Evolutionary conservation across 192 early-diverging fungal genomes (phyloP).

Genomic region (Linnemannia exigua): DNA sequence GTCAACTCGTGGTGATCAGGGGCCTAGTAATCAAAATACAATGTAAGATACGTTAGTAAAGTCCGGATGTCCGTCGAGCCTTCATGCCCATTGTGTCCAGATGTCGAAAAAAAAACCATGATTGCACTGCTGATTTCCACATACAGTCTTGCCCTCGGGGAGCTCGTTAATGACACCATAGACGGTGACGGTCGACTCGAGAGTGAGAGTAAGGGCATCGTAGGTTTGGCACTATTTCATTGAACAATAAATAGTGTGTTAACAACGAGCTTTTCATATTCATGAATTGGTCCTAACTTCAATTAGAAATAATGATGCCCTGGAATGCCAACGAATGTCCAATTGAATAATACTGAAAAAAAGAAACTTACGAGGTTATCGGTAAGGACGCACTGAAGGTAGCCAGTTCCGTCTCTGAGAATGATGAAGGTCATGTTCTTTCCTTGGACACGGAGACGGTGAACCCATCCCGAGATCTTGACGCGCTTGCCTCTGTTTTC

Average conservation of each 20-base stretch:
- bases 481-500: constrained; percentile 83
- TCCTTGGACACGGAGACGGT: constrained; percentile 95
- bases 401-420: constrained; percentile 95
- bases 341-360: background rate
- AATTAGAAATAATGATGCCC: background rate
- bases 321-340: background rate
- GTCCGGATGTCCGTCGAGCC: background rate
- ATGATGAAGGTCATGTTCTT: constrained; percentile 97
- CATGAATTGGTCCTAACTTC: background rate
- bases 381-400: constrained; percentile 93
- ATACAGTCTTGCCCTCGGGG: constrained; percentile 92
- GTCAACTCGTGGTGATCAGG: constrained; percentile 96
- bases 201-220: constrained; percentile 92
- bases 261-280: background rate
- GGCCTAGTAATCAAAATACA: constrained; percentile 67
- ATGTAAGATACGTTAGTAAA: background rate
- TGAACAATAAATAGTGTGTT: constrained; percentile 64
- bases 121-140: background rate
- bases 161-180: constrained; percentile 90
- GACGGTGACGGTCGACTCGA: constrained; percentile 93
- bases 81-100: background rate
- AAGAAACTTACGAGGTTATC: constrained; percentile 76
- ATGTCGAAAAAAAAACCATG: no score
- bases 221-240: constrained; percentile 90
- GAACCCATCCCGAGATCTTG: constrained; percentile 95